Conservation (phyloP, 768 basidiomycete genomes). For the Macrolepiota dolichaula region DNA sequence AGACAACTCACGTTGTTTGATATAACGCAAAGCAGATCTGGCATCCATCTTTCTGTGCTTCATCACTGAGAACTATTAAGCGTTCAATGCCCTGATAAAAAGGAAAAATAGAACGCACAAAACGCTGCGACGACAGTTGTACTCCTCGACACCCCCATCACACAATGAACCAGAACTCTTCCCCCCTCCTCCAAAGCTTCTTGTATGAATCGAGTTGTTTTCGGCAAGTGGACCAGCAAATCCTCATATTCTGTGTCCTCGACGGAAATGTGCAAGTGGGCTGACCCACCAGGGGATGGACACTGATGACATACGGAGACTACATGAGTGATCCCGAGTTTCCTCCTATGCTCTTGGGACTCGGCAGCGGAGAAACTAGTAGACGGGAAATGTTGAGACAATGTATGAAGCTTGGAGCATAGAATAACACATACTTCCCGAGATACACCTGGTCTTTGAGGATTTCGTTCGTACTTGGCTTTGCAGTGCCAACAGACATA, state of each 20-base stretch:
- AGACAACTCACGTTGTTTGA: slow-evolving; percentile 42
- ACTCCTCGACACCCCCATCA: slow-evolving; percentile 72
- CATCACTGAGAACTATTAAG: slow-evolving; percentile 39
- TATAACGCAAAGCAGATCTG: slow-evolving; percentile 41
- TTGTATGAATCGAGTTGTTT: slow-evolving; percentile 60
- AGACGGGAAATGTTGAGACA: neutral
- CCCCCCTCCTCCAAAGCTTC: slow-evolving; percentile 49
- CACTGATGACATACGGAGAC: slow-evolving; percentile 59
- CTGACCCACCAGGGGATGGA: slow-evolving; percentile 30
- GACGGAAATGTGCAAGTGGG: slow-evolving; percentile 38
- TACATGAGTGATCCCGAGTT: slow-evolving; percentile 47
- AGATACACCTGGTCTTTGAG: slow-evolving; percentile 36
- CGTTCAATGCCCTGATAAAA: neutral
- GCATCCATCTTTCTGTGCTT: slow-evolving; percentile 37
- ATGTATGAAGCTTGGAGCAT: neutral
- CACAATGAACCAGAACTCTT: slow-evolving; percentile 66
- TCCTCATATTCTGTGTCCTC: slow-evolving; percentile 46
- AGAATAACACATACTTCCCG: slow-evolving; percentile 34
- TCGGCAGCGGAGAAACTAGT: slow-evolving; percentile 34
- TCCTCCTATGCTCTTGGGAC: slow-evolving; percentile 24
- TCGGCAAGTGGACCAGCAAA: slow-evolving; percentile 62
- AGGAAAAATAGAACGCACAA: slow-evolving; percentile 31
- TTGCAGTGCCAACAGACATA: neutral
- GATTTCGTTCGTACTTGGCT: slow-evolving; percentile 25
- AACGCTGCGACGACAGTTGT: slow-evolving; percentile 57